Evolutionary conservation across 306 rosid genomes (phyloP), one percentile per base, ranked within the genome.

Genomic region (Fagus sylvatica): DNA sequence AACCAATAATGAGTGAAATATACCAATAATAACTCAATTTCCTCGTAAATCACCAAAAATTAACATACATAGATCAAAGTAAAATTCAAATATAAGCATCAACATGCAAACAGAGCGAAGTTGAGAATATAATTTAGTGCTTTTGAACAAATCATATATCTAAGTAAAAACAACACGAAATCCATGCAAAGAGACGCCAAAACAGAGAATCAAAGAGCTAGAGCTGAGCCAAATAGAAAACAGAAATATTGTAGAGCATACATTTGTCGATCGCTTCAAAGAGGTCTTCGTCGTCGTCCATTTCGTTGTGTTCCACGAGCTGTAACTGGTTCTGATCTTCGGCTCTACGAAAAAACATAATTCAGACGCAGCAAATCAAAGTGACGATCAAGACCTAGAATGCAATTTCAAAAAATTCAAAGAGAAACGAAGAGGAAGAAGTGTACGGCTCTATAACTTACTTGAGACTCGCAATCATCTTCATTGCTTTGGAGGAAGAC

Each of bases 381-480:
- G 49, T 53, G 28, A 59, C 11, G 11, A 70, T 72, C 13, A 61
- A 76, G 28, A 57, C 70, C 42, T 33, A 53, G 39, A 46, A 71
- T 17, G 17, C 55, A 28, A 7, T 7, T 22, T 22, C 28, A 22
- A 22, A 22, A 22, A 22, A 22, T 22, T 22, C 28, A 22, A 22
- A 22, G 28, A 22, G 28, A 22, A 22, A 22, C 0, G 28, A 22
- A 22, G 28, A 22, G 28, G 28, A 22, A 22, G 28, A 22, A 22
- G 28, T 22, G 28, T 22, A 22, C 28, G 28, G 28, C 28, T 22
- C 28, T 22, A 22, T 22, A 70, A 80, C 90, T 77, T 80, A 94
- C 98, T 94, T 90, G 75, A 93, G 93, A 30, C 90, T 60, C 2
- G 96, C 89, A 74, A 93, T 85, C 97, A 91, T 94, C 48, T 73